Evolutionary conservation across 106 monocot species (phyloP).

Genomic region (Iris macrosiphon): DNA sequence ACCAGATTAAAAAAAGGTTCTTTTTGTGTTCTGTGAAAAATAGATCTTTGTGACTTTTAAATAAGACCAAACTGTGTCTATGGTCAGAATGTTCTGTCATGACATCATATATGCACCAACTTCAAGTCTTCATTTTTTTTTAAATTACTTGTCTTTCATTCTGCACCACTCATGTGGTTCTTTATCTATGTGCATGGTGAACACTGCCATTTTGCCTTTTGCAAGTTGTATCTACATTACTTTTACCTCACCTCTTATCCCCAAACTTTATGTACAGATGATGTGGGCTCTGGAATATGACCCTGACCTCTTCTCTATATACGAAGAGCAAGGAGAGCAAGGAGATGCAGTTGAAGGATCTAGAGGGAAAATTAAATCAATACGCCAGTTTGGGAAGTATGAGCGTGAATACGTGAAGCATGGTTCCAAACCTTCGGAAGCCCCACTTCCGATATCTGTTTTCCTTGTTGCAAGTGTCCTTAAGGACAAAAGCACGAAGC

Average conservation of each 20-base stretch:
- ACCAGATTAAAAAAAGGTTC: too few species aligned
- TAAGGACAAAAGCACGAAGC: conserved; percentile 68
- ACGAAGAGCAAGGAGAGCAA: conserved; percentile 48
- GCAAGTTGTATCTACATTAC: background rate
- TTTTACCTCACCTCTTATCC: conserved; percentile 2
- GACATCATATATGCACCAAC: too few species aligned
- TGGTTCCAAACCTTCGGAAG: conserved; percentile 33
- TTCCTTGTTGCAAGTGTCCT: conserved; percentile 94
- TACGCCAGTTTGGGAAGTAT: conserved; percentile 76
- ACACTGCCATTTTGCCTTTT: too few species aligned
- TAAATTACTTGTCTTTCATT: too few species aligned
- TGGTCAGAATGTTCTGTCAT: too few species aligned
- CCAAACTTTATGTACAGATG: conserved; percentile 45
- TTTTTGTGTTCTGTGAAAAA: too few species aligned
- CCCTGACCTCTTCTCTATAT: conserved; percentile 56
- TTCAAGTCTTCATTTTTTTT: too few species aligned
- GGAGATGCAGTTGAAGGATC: conserved; percentile 46
- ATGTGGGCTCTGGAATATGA: conserved; percentile 98
- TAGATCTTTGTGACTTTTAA: too few species aligned
- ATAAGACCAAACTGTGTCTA: too few species aligned
- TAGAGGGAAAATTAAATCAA: conserved; percentile 62
- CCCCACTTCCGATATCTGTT: conserved; percentile 83
- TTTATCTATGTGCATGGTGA: too few species aligned
- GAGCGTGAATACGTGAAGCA: conserved; percentile 72
- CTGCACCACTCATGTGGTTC: too few species aligned